A percentile compares a stretch with the other conserved stretches of the same genome.
Evolutionary conservation across 208 protist genomes (phyloP).

Genomic region (Crithidia fasciculata): DNA sequence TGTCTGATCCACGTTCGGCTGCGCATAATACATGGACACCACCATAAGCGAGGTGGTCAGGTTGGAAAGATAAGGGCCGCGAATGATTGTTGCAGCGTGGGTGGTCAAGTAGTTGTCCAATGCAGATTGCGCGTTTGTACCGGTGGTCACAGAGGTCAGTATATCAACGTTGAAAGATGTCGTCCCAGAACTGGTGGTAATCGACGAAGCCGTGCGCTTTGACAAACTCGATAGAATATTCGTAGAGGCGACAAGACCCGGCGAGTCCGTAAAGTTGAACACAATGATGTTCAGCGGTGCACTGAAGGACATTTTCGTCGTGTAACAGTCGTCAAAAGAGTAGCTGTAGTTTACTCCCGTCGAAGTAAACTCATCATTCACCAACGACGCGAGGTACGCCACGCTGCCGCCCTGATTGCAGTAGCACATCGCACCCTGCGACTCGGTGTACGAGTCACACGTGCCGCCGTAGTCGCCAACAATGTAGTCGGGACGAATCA

Average conservation of each 20-base stretch:
- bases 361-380: neutral
- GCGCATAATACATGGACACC: conserved; percentile 30
- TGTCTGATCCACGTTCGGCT: conserved; percentile 3
- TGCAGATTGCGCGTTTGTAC: neutral
- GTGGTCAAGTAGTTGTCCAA: neutral
- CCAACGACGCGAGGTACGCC: neutral
- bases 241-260: neutral
- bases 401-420: conserved; percentile 44
- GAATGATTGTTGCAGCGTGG: neutral
- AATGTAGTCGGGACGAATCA: conserved; percentile 53
- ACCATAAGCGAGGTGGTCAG: conserved; percentile 17
- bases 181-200: too few relatives aligned
- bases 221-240: too few relatives aligned
- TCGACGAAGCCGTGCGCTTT: too few relatives aligned
- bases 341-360: neutral
- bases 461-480: conserved; percentile 64
- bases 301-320: neutral
- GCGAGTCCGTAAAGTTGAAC: neutral
- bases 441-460: conserved; percentile 4
- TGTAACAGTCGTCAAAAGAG: conserved; percentile 12
- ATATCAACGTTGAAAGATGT: neutral
- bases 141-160: neutral
- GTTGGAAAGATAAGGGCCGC: neutral
- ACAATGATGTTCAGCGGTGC: conserved; percentile 12
- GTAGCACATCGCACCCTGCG: conserved; percentile 37